These are phyloP conservation scores for Sarocladium kiliense DNA, from an alignment of 2,329 filamentous ascomycete species.

Conservation along the genomic window DNA sequence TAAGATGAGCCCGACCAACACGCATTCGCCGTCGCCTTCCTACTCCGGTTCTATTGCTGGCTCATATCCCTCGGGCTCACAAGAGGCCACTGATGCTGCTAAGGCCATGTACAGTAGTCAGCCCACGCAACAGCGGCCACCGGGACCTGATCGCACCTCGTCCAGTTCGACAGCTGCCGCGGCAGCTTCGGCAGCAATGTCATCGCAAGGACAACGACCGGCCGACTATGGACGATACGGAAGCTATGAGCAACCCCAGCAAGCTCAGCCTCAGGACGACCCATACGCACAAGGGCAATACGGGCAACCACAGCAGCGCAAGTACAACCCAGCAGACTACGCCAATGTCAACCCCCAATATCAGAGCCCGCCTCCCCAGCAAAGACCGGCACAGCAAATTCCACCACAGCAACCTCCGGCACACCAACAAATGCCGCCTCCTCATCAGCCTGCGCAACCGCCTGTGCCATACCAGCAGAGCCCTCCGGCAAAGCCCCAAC, in stretches of 20 bases:
- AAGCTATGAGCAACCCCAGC: conserved; percentile 25
- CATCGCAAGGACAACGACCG: conserved; percentile 26
- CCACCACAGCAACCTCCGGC: conserved; percentile 29
- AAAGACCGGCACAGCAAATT: conserved; percentile 29
- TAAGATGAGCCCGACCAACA: conserved; percentile 39
- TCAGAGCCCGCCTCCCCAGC: conserved; percentile 23
- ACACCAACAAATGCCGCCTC: conserved; percentile 28
- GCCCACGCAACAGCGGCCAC: conserved; percentile 37
- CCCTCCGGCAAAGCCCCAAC: conserved; percentile 33
- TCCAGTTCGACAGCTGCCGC: conserved; percentile 49
- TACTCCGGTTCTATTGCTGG: conserved; percentile 26
- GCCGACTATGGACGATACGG: conserved; percentile 29
- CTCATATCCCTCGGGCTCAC: conserved; percentile 17
- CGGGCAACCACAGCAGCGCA: conserved; percentile 47
- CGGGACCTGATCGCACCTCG: conserved; percentile 44
- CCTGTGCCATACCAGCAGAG: conserved; percentile 21
- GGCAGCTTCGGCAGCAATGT: conserved; percentile 54
- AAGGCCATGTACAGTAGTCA: conserved; percentile 56
- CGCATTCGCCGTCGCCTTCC: conserved; percentile 26
- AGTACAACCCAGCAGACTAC: conserved; percentile 76
- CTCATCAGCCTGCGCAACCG: conserved; percentile 22
- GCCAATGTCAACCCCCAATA: conserved; percentile 53
- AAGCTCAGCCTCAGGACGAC: conserved; percentile 26
- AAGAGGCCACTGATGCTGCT: conserved; percentile 57
- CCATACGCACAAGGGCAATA: conserved; percentile 23